Conservation (phyloP, 805 yeast genomes). For the Starmerella bacillaris region DNA sequence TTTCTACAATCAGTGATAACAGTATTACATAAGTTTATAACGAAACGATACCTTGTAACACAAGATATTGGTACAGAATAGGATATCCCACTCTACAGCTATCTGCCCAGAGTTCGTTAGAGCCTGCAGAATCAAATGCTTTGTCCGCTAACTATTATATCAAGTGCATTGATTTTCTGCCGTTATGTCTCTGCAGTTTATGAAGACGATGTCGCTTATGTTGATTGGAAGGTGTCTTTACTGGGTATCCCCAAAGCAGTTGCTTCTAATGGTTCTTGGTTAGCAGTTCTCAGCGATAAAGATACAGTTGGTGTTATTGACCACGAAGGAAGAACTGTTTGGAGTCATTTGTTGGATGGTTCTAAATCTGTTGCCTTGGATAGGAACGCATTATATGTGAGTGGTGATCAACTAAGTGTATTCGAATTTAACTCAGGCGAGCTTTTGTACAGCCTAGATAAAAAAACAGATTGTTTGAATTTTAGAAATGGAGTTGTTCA, state of each 20-base stretch:
- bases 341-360: slow-evolving; percentile 17
- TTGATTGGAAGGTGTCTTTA: slow-evolving; percentile 21
- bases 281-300: slow-evolving; percentile 15
- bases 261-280: slow-evolving; percentile 5
- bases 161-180: no score
- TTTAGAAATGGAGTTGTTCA: not conserved
- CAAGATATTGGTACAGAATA: no score
- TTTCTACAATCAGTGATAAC: no score
- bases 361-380: slow-evolving; percentile 6
- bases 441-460: slow-evolving; percentile 7
- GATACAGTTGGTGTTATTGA: slow-evolving; percentile 17
- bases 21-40: no score
- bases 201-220: slow-evolving; percentile 21
- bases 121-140: no score
- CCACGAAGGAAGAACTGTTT: slow-evolving; percentile 17
- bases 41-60: no score
- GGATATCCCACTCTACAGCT: no score
- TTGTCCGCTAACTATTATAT: no score
- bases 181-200: slow-evolving; percentile 23
- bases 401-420: slow-evolving; percentile 8
- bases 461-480: slow-evolving; percentile 1
- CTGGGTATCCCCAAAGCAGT: slow-evolving; percentile 17
- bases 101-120: no score
- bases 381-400: slow-evolving; percentile 5
- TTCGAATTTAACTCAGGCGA: slow-evolving; percentile 10